A percentile compares a stretch with the other conserved stretches of the same genome.
Conservation (phyloP, 345 rosid genomes). For the Corchorus olitorius region DNA sequence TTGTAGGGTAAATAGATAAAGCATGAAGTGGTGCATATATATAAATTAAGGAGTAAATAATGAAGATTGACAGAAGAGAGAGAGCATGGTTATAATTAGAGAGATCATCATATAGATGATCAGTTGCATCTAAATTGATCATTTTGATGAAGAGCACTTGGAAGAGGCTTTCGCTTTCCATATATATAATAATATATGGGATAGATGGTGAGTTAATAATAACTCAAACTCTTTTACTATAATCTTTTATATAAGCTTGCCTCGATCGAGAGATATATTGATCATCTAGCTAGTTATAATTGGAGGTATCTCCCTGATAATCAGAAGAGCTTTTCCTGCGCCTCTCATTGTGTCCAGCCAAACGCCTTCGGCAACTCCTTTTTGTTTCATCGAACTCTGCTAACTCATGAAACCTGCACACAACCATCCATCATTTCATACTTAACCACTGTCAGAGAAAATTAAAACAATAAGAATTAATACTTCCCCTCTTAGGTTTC, state of each 20-base stretch:
- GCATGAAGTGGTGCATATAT: not conserved
- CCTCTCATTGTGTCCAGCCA: constrained; percentile 91
- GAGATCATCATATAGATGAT: constrained; percentile 9
- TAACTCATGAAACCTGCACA: constrained; percentile 73
- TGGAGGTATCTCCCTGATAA: constrained; percentile 46
- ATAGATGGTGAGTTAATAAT: not conserved
- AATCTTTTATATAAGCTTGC: not conserved
- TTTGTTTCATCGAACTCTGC: constrained; percentile 78
- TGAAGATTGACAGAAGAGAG: constrained; percentile 90
- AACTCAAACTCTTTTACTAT: not conserved
- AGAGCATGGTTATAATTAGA: constrained; percentile 40
- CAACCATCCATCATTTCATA: not conserved
- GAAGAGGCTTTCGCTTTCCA: not conserved
- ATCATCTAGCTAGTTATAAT: constrained; percentile 14
- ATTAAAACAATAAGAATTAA: not conserved
- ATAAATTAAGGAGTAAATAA: not conserved
- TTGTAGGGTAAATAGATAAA: not conserved
- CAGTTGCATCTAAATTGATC: constrained; percentile 10
- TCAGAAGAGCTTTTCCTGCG: constrained; percentile 68
- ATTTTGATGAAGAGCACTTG: not conserved
- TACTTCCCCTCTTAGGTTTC: not conserved
- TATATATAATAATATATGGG: not conserved
- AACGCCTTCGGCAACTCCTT: constrained; percentile 82
- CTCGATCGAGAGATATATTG: not conserved
- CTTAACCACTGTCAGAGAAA: not conserved